A percentile compares a stretch with the other conserved stretches of the same genome.
Conservation (phyloP, 2,329 filamentous ascomycete species). For the Stromatinia cepivora region DNA sequence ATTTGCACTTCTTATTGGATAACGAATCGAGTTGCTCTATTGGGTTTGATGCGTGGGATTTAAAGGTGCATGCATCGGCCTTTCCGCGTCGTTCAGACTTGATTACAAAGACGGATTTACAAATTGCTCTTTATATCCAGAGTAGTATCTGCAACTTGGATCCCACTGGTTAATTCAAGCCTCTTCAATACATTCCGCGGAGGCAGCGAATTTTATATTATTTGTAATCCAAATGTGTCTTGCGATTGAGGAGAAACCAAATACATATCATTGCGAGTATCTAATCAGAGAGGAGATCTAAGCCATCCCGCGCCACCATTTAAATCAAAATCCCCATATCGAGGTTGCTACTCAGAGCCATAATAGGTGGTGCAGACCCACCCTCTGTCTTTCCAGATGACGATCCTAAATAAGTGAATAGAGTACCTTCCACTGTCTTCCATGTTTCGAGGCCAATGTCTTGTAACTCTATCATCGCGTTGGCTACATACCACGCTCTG, state of each 20-base stretch:
- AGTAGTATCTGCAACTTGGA: background rate
- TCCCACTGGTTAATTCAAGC: background rate
- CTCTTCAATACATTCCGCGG: background rate
- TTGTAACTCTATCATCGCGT: background rate
- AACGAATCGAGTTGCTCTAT: constrained; percentile 12
- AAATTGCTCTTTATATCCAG: background rate
- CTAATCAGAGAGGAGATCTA: background rate
- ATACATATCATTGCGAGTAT: background rate
- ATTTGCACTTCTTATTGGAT: background rate
- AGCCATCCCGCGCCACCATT: background rate
- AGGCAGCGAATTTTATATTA: background rate
- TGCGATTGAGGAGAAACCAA: background rate
- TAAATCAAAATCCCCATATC: background rate
- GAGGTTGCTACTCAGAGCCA: background rate
- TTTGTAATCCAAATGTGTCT: constrained; percentile 1
- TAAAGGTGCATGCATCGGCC: constrained; percentile 20
- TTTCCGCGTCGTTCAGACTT: constrained; percentile 15
- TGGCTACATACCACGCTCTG: constrained; percentile 8
- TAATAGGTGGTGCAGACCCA: background rate
- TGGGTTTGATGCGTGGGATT: background rate
- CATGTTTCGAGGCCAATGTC: background rate
- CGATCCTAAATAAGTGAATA: background rate
- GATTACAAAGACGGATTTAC: constrained; percentile 19
- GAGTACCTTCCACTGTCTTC: background rate
- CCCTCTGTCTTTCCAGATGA: background rate